A percentile compares a stretch with the other conserved stretches of the same genome.
Conservation (phyloP, 108 stramenopile genomes). For the Conticribra weissflogii region DNA sequence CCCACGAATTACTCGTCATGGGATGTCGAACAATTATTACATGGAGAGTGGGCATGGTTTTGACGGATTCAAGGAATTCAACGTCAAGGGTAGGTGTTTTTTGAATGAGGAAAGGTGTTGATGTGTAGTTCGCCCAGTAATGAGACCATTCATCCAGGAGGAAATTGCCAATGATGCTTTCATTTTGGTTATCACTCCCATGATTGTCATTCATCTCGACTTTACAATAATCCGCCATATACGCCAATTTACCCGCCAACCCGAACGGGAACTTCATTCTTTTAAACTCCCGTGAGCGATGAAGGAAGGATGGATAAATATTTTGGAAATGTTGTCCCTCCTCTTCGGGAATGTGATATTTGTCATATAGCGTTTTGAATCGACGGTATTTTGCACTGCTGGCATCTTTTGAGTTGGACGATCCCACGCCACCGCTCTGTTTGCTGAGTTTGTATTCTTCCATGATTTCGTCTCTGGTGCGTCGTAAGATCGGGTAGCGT, state of each 20-base stretch:
- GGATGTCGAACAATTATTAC: slow-evolving; percentile 34
- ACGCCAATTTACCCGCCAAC: slow-evolving; percentile 3
- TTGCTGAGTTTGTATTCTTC: too few species aligned
- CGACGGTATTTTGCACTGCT: not conserved
- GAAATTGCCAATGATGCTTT: slow-evolving; percentile 15
- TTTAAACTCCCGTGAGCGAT: not conserved
- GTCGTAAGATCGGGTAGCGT: not conserved
- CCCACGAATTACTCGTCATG: slow-evolving; percentile 30
- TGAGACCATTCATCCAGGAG: slow-evolving; percentile 21
- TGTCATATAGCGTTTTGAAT: not conserved
- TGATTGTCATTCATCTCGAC: not conserved
- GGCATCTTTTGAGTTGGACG: too few species aligned
- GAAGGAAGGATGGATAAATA: slow-evolving; percentile 16
- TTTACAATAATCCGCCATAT: slow-evolving; percentile 30
- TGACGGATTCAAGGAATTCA: slow-evolving; percentile 21
- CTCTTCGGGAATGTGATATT: slow-evolving; percentile 10
- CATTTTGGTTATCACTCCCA: not conserved
- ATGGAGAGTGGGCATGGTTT: slow-evolving; percentile 27
- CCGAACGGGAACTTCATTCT: not conserved
- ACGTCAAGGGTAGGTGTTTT: slow-evolving; percentile 37
- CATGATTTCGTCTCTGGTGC: too few species aligned
- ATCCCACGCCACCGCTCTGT: too few species aligned
- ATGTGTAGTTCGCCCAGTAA: slow-evolving; percentile 20
- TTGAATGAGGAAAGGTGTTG: slow-evolving; percentile 26
- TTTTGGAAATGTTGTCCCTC: slow-evolving; percentile 40